phyloP scores from a whole-genome alignment of 768 basidiomycete species.

The Boletellus ananas region DNA sequence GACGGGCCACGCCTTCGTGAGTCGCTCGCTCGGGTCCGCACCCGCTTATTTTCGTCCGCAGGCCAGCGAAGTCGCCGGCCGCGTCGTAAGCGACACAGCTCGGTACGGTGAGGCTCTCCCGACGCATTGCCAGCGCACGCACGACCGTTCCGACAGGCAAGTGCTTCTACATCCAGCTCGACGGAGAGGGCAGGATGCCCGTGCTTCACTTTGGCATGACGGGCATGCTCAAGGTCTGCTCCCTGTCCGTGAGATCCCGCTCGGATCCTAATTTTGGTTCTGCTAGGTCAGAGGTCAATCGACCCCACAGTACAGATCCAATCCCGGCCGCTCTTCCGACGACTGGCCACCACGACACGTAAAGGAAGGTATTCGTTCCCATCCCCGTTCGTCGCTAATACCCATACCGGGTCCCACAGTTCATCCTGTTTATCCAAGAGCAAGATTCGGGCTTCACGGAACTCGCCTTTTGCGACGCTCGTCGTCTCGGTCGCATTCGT shows the following conservation, averaged over 20 bases:
- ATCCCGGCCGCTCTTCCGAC: slow-evolving; percentile 36
- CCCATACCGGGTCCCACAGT: slow-evolving; percentile 34
- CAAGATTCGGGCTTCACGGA: slow-evolving; percentile 36
- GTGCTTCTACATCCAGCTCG: slow-evolving; percentile 63
- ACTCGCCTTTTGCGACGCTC: slow-evolving; percentile 69
- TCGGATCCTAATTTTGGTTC: background rate
- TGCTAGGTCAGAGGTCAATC: slow-evolving; percentile 45
- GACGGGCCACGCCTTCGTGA: slow-evolving; percentile 60
- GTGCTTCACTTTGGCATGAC: slow-evolving; percentile 86
- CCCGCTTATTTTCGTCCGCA: slow-evolving; percentile 21
- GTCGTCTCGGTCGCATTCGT: slow-evolving; percentile 68
- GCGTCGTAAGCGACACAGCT: slow-evolving; percentile 43
- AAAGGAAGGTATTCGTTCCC: slow-evolving; percentile 40
- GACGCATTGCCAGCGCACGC: background rate
- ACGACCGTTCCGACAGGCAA: slow-evolving; percentile 40
- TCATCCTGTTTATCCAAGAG: slow-evolving; percentile 57
- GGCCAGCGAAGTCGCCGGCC: slow-evolving; percentile 51
- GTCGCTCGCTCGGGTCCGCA: slow-evolving; percentile 16
- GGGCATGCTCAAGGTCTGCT: slow-evolving; percentile 65
- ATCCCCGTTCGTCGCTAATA: too few species aligned
- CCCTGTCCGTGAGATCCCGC: background rate
- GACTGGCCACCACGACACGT: slow-evolving; percentile 66
- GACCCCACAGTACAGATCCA: slow-evolving; percentile 48
- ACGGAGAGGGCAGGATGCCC: slow-evolving; percentile 57
- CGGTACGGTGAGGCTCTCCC: slow-evolving; percentile 46